These are phyloP conservation scores for Backusella parvicylindrica DNA, from an alignment of 192 early-diverging fungal genomes.

Conservation along the genomic window DNA sequence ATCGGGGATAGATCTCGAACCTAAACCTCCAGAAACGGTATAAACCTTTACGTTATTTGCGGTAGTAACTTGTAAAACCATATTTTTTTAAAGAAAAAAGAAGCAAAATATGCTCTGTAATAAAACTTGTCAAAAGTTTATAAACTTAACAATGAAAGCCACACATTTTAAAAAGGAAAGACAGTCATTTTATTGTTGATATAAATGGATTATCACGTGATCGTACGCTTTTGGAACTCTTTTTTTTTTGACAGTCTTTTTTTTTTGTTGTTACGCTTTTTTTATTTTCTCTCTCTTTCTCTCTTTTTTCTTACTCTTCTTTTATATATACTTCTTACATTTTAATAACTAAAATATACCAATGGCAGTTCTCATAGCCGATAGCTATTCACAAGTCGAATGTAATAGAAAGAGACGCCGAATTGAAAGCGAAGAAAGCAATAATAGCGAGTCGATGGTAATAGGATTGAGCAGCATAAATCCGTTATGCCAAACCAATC, in stretches of 20 bases:
- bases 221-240: background rate
- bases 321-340: background rate
- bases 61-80: conserved; percentile 79
- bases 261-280: background rate
- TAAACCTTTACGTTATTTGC: conserved; percentile 96
- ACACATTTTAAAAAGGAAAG: conserved; percentile 7
- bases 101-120: background rate
- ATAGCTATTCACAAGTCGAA: background rate
- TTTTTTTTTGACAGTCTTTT: background rate
- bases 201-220: background rate
- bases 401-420: conserved; percentile 6
- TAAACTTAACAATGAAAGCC: background rate
- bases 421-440: background rate
- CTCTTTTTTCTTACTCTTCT: background rate
- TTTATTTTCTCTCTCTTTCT: background rate
- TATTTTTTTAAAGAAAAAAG: conserved; percentile 14
- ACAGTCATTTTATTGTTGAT: background rate
- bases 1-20: conserved; percentile 85
- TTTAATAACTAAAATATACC: background rate
- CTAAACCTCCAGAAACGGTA: conserved; percentile 72
- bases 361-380: background rate
- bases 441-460: background rate
- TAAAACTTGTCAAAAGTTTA: background rate
- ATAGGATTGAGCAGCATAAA: background rate
- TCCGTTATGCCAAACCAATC: conserved; percentile 7